Conservation (phyloP, 306 rosid genomes). For the Urtica urens region DNA sequence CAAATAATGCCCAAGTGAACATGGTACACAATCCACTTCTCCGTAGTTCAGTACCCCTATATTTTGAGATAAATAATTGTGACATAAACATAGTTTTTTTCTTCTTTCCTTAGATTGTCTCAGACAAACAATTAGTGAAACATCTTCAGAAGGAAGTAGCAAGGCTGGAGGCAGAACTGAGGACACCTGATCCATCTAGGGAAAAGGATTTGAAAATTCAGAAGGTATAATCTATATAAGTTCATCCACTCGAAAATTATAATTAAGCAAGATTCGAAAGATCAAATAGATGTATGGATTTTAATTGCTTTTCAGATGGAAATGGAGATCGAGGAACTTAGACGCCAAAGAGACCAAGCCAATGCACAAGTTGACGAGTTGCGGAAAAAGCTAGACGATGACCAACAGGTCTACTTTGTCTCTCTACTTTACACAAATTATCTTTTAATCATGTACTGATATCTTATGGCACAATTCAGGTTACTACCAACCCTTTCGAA, state of each 20-base stretch:
- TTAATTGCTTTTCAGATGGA: conserved; percentile 56
- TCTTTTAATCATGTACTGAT: conserved; percentile 14
- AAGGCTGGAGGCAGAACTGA: conserved; percentile 84
- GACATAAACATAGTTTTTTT: conserved; percentile 2
- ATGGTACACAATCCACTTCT: conserved; percentile 45
- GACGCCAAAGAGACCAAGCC: conserved; percentile 79
- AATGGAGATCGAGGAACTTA: conserved; percentile 90
- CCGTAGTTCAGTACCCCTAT: too few relatives aligned
- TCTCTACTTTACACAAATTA: too few relatives aligned
- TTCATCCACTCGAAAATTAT: too few relatives aligned
- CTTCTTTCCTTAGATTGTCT: conserved; percentile 47
- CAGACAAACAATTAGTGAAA: conserved; percentile 91
- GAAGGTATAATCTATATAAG: conserved; percentile 44
- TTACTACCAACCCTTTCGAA: conserved; percentile 40
- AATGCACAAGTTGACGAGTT: conserved; percentile 77
- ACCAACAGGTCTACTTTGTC: conserved; percentile 61
- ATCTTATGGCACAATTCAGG: conserved; percentile 27
- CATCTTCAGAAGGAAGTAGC: conserved; percentile 98
- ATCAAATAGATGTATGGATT: neutral
- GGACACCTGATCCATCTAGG: conserved; percentile 77
- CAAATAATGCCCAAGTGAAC: conserved; percentile 92
- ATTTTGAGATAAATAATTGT: too few relatives aligned
- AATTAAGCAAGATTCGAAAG: neutral
- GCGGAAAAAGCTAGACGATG: conserved; percentile 65
- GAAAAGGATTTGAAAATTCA: conserved; percentile 90